Percentiles rank a stretch among this genome's conserved stretches.
Conservation (phyloP, 495 filamentous ascomycete species). For the Sabuloglossum arenarium region DNA sequence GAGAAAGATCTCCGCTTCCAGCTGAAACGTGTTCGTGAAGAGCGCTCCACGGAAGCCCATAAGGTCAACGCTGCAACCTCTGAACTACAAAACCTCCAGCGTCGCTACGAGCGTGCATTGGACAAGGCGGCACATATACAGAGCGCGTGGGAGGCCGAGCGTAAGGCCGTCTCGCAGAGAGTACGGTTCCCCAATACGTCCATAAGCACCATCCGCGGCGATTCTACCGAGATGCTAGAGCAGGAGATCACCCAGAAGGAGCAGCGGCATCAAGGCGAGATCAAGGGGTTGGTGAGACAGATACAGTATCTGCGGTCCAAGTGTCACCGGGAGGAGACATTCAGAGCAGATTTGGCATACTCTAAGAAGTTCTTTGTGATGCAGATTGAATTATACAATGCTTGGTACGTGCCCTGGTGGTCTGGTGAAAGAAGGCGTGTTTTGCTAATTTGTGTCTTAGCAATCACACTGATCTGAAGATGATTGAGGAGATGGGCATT, state of each 20-base stretch:
- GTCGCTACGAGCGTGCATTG: slow-evolving; percentile 29
- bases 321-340: slow-evolving; percentile 54
- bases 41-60: slow-evolving; percentile 28
- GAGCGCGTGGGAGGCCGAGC: slow-evolving; percentile 26
- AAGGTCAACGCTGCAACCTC: slow-evolving; percentile 26
- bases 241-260: slow-evolving; percentile 19
- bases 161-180: slow-evolving; percentile 20
- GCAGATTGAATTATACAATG: slow-evolving; percentile 59
- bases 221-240: slow-evolving; percentile 23
- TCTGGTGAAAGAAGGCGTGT: not conserved
- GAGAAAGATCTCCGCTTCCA: slow-evolving; percentile 34
- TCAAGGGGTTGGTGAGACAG: slow-evolving; percentile 66
- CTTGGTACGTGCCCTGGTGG: slow-evolving; percentile 48
- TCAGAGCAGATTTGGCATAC: slow-evolving; percentile 56
- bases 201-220: slow-evolving; percentile 11
- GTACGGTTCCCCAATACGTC: slow-evolving; percentile 24
- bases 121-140: slow-evolving; percentile 25
- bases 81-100: slow-evolving; percentile 32
- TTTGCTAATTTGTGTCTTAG: slow-evolving; percentile 23
- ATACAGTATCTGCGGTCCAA: slow-evolving; percentile 73
- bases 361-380: slow-evolving; percentile 59
- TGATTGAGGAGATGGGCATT: slow-evolving; percentile 63
- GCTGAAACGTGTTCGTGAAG: slow-evolving; percentile 34
- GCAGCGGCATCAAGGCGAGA: slow-evolving; percentile 52
- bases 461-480: slow-evolving; percentile 74